Conservation (phyloP, 495 filamentous ascomycete genomes). For the Pyrenopolyporus hunteri region DNA sequence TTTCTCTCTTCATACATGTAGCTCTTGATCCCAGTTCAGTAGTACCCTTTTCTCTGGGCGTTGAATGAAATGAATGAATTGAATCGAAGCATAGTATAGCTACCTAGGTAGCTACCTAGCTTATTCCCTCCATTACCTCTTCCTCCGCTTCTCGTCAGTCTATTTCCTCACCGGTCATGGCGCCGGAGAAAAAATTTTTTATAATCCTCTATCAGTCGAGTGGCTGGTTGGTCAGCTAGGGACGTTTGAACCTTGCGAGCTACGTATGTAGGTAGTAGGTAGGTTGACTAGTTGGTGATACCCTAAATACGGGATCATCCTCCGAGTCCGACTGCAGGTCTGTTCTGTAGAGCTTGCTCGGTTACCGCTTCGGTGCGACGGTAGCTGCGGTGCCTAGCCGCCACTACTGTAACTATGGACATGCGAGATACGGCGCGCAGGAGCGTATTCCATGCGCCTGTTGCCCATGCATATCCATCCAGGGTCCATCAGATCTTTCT, state of each 20-base stretch:
- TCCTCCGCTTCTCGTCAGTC: background rate
- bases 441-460: conserved; percentile 23
- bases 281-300: too few species aligned
- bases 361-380: conserved; percentile 28
- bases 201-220: too few species aligned
- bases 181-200: too few species aligned
- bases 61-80: conserved; percentile 20
- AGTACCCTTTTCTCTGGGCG: conserved; percentile 11
- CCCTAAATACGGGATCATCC: conserved; percentile 21
- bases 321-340: conserved; percentile 14
- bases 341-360: conserved; percentile 18
- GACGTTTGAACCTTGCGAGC: too few species aligned
- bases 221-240: too few species aligned
- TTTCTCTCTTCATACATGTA: background rate
- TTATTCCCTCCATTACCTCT: background rate
- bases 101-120: background rate
- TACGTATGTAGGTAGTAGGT: too few species aligned
- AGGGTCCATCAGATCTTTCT: conserved; percentile 14
- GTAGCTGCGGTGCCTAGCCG: conserved; percentile 28
- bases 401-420: conserved; percentile 11
- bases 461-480: conserved; percentile 9
- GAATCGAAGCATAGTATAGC: conserved; percentile 10
- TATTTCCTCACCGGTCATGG: too few species aligned
- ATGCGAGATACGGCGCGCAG: conserved; percentile 30
- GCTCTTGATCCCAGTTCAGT: conserved; percentile 7